A percentile compares a stretch with the other conserved stretches of the same genome.
phyloP scores from a whole-genome alignment of 2,329 filamentous ascomycete species.

The Neodidymelliopsis sp. region DNA sequence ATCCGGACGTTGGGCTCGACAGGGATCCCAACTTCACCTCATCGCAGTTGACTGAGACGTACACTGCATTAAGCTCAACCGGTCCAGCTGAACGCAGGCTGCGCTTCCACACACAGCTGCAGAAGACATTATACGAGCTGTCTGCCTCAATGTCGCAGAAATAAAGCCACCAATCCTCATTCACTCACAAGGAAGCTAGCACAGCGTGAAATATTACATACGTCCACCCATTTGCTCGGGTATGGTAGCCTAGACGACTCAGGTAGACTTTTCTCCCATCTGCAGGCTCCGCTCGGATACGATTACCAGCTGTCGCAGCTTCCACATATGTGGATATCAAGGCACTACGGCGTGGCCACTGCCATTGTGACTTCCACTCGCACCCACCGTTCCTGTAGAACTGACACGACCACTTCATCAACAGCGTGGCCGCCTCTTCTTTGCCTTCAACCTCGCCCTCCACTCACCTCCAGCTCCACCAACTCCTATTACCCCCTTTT shows the following conservation, averaged over 20 bases:
- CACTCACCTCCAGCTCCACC: constrained; percentile 1
- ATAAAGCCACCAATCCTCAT: not conserved
- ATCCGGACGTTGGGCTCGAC: not conserved
- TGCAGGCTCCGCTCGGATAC: not conserved
- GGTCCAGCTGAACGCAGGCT: constrained; percentile 2
- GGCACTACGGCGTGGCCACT: not conserved
- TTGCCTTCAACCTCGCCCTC: constrained; percentile 1
- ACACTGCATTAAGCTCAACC: not conserved
- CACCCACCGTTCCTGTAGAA: not conserved
- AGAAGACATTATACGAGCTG: constrained; percentile 6
- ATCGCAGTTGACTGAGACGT: not conserved
- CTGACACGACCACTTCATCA: not conserved
- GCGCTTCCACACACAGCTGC: not conserved
- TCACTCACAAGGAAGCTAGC: not conserved
- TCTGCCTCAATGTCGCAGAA: not conserved
- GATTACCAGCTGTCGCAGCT: not conserved
- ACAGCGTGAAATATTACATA: too few relatives aligned
- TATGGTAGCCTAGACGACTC: not conserved
- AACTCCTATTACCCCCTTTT: constrained; percentile 1
- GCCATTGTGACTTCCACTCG: constrained; percentile 5
- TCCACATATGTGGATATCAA: not conserved
- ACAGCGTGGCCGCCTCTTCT: not conserved
- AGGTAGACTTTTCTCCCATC: not conserved
- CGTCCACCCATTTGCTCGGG: too few relatives aligned
- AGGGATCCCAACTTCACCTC: not conserved